These are phyloP conservation scores for Cystobasidium ongulense DNA, from an alignment of 768 basidiomycete species.

Conservation along the genomic window DNA sequence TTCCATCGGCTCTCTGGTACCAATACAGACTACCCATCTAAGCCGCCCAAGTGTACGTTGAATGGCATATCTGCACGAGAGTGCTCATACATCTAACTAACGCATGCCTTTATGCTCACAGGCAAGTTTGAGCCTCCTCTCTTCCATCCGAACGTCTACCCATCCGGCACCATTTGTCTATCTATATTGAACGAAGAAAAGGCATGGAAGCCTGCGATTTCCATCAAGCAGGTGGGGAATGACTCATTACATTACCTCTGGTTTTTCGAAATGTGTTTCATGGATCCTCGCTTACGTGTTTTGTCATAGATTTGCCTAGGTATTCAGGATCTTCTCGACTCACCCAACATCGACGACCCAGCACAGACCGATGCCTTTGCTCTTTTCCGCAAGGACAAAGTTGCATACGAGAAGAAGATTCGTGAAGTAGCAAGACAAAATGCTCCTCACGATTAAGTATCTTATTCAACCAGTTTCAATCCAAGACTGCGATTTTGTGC, in stretches of 20 bases:
- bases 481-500: not conserved
- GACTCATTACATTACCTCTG: constrained; percentile 31
- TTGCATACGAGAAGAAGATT: constrained; percentile 34
- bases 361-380: constrained; percentile 92
- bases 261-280: not conserved
- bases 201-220: constrained; percentile 96
- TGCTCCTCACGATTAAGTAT: constrained; percentile 3
- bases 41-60: constrained; percentile 78
- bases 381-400: constrained; percentile 26
- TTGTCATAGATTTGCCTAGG: constrained; percentile 75
- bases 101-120: constrained; percentile 43
- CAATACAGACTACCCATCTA: constrained; percentile 76
- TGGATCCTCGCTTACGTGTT: not conserved
- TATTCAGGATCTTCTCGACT: constrained; percentile 88
- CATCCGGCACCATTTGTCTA: constrained; percentile 94
- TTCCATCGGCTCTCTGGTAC: constrained; percentile 30
- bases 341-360: constrained; percentile 94
- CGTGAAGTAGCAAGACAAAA: constrained; percentile 26
- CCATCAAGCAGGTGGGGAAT: constrained; percentile 79
- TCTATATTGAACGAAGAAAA: constrained; percentile 99
- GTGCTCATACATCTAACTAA: not conserved
- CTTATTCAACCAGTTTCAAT: no score
- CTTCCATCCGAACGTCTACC: constrained; percentile 98
- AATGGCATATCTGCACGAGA: not conserved
- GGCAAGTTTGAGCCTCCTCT: constrained; percentile 94